Evolutionary conservation across 148 eudicot species (phyloP), one percentile per base, ranked within the genome.

Genomic region (Diospyros lotus): DNA sequence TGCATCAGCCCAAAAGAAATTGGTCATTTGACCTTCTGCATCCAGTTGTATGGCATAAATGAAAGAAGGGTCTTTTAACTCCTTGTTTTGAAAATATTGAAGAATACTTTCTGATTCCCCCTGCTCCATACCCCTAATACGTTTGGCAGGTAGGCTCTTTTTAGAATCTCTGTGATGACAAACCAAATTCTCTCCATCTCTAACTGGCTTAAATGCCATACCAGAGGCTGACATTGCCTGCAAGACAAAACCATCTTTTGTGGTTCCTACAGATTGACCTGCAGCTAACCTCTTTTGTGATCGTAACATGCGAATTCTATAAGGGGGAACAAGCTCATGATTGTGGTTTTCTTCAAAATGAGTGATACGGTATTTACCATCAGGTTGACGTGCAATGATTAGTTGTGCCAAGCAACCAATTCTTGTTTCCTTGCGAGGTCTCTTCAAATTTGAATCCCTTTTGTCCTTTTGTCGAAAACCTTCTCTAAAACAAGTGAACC

Each of bases 21-120:
- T 81, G 17, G 82, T 75, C 38, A 84, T 76, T 69, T 76, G 58
- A 18, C 78, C 80, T 56, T 80, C 81, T 6, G 50, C 67, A 65
- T 80, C 83, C 50, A 74, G 74, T 67, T 80, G 79, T 62, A 83
- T 65, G 53, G 75, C 78, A 71, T 83, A 80, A 67, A 66, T 77
- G 68, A 83, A 77, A 38, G 79, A 77, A 42, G 81, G 79, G 51
- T 80, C 62, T 71, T 77, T 69, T 50, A 50, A 43, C 41, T 46
- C 50, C 61, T 74, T 71, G 15, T 55, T 66, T 64, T 42, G 54
- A 51, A 81, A 81, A 66, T 84, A 81, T 28, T 68, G 65, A 41
- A 84, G 52, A 54, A 84, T 68, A 60, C 68, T 68, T 11, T 71
- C 76, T 5, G 74, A 74, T 66, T 81, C 74, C 15, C 83, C 87